phyloP scores from a whole-genome alignment of 805 yeast genomes.

The Jamesozyma lodderae region DNA sequence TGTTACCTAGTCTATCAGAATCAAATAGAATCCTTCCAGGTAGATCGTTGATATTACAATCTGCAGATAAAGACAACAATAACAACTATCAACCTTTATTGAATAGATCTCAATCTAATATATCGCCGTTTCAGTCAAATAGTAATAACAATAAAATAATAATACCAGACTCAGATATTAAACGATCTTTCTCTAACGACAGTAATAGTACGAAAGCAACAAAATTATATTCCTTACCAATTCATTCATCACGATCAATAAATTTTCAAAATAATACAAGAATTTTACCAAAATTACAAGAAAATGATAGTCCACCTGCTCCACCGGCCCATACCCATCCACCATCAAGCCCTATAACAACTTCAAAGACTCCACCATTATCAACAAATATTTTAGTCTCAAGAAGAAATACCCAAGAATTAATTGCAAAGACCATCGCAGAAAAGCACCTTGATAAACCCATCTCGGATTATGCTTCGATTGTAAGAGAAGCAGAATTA shows the following conservation, averaged over 20 bases:
- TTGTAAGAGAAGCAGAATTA: constrained; percentile 37
- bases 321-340: neutral
- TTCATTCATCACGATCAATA: neutral
- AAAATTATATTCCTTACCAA: neutral
- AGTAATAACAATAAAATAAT: constrained; percentile 6
- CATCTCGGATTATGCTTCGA: constrained; percentile 36
- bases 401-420: constrained; percentile 16
- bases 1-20: constrained; percentile 3
- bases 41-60: too few species aligned
- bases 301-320: constrained; percentile 1
- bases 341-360: neutral
- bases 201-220: neutral
- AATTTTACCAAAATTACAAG: neutral
- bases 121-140: constrained; percentile 3
- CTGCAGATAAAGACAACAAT: too few species aligned
- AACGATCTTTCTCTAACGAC: neutral
- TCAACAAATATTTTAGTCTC: constrained; percentile 1
- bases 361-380: neutral
- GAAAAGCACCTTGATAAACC: constrained; percentile 30
- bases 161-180: too few species aligned
- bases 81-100: too few species aligned
- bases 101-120: constrained; percentile 5
- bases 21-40: too few species aligned
- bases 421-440: constrained; percentile 26
- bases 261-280: neutral